Evolutionary conservation across 257 asterid genomes (phyloP), one percentile per base, ranked within the genome.

Genomic region (Osmanthus fragrans): DNA sequence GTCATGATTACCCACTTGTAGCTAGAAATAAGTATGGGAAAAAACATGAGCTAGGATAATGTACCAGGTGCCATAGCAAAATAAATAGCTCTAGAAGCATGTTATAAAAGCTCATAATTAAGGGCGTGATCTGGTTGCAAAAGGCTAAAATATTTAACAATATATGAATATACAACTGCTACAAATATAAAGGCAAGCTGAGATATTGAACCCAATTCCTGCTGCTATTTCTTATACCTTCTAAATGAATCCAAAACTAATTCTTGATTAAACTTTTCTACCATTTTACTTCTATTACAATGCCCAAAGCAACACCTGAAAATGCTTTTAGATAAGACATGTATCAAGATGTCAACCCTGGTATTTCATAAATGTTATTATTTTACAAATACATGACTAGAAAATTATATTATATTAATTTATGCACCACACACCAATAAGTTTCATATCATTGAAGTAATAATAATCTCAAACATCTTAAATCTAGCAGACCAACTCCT

Each of bases 241-340:
- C 30, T 10, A 37, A 27, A 69, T 68, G 74, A 7, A 51, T 73
- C 76, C 23, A 6, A 65, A 72, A 76, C 82, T 77, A 73, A 18
- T 8, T 63, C 64, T 51, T 73, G 64, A 56, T 69, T 49, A 58
- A 78, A 42, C 69, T 34, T 19, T 47, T 47, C 66, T 25, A 13
- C 47, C 18, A 63, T 45, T 56, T 37, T 68, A 32, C 16, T 64
- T 71, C 58, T 73, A 54, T 75, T 33, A 3, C 16, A 8, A 76
- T 34, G 23, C 73, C 54, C 37, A 72, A 30, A 76, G 81, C 51
- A 78, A 65, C 47, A 82, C 23, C 1, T 23, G 15, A 74, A 23
- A 13, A 70, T 27, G 39, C 1, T 30, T 9, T 16, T 4, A 33
- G 4, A 37, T 25, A 30, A 63, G n/a, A 47, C 63, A 77, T 73